These are phyloP conservation scores for Diaporthe ampelina DNA, from an alignment of 2,329 filamentous ascomycete genomes.

Conservation along the genomic window DNA sequence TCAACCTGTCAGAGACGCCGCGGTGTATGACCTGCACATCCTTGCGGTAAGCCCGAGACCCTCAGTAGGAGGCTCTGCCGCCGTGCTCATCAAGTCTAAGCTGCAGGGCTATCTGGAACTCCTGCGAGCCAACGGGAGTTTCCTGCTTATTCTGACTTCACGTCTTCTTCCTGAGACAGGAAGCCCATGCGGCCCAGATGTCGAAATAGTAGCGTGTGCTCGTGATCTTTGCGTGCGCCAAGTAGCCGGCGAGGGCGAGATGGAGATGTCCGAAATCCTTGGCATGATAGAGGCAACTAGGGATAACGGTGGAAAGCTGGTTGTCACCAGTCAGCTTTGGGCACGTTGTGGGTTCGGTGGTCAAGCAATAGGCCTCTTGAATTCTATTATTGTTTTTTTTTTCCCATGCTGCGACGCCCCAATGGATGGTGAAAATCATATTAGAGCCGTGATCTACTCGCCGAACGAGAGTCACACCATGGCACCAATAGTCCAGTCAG, in stretches of 20 bases:
- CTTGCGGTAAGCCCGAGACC: background rate
- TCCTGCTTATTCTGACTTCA: slow-evolving; percentile 49
- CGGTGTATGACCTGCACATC: slow-evolving; percentile 50
- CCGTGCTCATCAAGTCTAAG: slow-evolving; percentile 42
- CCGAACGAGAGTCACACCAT: too few species aligned
- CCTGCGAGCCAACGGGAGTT: slow-evolving; percentile 46
- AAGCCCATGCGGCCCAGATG: slow-evolving; percentile 38
- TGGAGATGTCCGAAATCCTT: slow-evolving; percentile 49
- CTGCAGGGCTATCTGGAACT: slow-evolving; percentile 51
- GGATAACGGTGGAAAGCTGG: slow-evolving; percentile 46
- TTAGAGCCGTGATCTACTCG: background rate
- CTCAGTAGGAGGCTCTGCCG: slow-evolving; percentile 41
- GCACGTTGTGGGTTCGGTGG: slow-evolving; percentile 29
- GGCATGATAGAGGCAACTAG: slow-evolving; percentile 47
- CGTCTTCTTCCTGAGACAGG: slow-evolving; percentile 46
- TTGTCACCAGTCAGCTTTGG: slow-evolving; percentile 45
- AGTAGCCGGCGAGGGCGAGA: slow-evolving; percentile 47
- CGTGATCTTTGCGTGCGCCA: slow-evolving; percentile 50
- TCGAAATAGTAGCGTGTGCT: slow-evolving; percentile 46
- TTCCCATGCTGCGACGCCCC: too few species aligned
- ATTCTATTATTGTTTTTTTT: background rate
- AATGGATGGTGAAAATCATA: background rate
- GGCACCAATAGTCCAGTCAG: too few species aligned
- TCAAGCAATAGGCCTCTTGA: slow-evolving; percentile 2
- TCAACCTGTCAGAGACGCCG: background rate